These are phyloP conservation scores for Pleurotus salmoneostramineus DNA, from an alignment of 768 basidiomycete genomes.

Conservation along the genomic window DNA sequence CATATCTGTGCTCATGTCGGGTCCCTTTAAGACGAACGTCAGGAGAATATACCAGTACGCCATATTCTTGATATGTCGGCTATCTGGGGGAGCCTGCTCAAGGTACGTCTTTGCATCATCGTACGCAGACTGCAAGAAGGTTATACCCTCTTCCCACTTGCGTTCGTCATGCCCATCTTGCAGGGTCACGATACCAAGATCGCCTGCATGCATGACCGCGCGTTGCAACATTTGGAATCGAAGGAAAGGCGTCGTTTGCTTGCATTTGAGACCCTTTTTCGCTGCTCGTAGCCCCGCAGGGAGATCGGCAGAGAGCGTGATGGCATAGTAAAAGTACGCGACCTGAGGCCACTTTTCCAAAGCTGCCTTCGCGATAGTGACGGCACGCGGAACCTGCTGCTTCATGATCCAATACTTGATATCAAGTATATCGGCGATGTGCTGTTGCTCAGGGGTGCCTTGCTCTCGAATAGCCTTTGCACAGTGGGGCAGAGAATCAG, in stretches of 20 bases:
- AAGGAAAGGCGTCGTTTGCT: slow-evolving; percentile 49
- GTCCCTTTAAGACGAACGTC: slow-evolving; percentile 46
- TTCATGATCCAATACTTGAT: slow-evolving; percentile 56
- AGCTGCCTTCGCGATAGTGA: slow-evolving; percentile 39
- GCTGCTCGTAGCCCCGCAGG: slow-evolving; percentile 53
- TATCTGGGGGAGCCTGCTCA: slow-evolving; percentile 55
- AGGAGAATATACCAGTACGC: slow-evolving; percentile 58
- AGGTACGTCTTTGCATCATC: slow-evolving; percentile 59
- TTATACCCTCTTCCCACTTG: slow-evolving; percentile 57
- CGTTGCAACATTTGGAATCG: slow-evolving; percentile 54
- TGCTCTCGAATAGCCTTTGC: slow-evolving; percentile 49
- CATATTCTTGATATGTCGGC: slow-evolving; percentile 54
- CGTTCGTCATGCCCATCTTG: slow-evolving; percentile 38
- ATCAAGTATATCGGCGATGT: slow-evolving; percentile 62
- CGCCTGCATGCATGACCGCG: slow-evolving; percentile 57
- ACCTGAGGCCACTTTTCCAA: slow-evolving; percentile 53
- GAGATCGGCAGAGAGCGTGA: slow-evolving; percentile 45
- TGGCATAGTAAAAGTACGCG: slow-evolving; percentile 63
- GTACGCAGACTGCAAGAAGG: slow-evolving; percentile 54
- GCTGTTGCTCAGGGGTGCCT: slow-evolving; percentile 36
- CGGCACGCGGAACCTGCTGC: slow-evolving; percentile 43
- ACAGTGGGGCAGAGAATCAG: slow-evolving; percentile 55
- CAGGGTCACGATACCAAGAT: slow-evolving; percentile 47
- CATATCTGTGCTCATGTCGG: slow-evolving; percentile 44
- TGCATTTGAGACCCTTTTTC: slow-evolving; percentile 64